These are phyloP conservation scores for Globisporangium canariense DNA, from an alignment of 352 stramenopile genomes.

Conservation along the genomic window DNA sequence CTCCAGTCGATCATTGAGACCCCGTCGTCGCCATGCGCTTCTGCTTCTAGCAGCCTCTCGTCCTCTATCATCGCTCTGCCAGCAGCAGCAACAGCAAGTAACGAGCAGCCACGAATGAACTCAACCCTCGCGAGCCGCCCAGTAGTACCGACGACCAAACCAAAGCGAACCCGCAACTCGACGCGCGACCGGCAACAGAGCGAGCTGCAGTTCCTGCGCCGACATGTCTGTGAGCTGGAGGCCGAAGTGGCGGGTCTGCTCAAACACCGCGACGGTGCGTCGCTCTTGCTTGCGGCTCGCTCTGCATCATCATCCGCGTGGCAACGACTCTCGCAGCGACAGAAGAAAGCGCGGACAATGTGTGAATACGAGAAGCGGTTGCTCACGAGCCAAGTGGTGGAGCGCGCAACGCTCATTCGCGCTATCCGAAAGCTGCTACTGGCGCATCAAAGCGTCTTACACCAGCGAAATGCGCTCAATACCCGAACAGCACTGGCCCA, in stretches of 20 bases:
- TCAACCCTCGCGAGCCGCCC: no score
- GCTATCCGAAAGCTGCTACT: neutral
- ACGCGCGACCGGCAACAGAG: neutral
- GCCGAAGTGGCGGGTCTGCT: neutral
- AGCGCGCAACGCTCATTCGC: neutral
- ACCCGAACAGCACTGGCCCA: neutral
- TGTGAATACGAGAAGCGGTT: neutral
- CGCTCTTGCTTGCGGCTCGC: no score
- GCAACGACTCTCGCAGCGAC: neutral
- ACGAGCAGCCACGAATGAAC: neutral
- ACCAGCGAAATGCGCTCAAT: neutral
- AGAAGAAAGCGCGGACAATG: neutral
- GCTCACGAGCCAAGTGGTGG: neutral
- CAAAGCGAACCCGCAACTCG: neutral
- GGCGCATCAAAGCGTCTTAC: neutral
- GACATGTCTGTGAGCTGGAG: neutral
- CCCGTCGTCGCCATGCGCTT: neutral
- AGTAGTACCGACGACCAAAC: neutral
- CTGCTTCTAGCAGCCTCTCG: neutral
- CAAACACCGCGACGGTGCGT: neutral
- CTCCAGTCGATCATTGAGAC: neutral
- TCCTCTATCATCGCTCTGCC: neutral
- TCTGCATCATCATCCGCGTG: neutral
- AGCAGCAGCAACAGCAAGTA: neutral
- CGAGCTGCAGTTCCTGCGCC: constrained; percentile 4